phyloP scores from a whole-genome alignment of 495 filamentous ascomycete genomes.

The Neurospora discreta region DNA sequence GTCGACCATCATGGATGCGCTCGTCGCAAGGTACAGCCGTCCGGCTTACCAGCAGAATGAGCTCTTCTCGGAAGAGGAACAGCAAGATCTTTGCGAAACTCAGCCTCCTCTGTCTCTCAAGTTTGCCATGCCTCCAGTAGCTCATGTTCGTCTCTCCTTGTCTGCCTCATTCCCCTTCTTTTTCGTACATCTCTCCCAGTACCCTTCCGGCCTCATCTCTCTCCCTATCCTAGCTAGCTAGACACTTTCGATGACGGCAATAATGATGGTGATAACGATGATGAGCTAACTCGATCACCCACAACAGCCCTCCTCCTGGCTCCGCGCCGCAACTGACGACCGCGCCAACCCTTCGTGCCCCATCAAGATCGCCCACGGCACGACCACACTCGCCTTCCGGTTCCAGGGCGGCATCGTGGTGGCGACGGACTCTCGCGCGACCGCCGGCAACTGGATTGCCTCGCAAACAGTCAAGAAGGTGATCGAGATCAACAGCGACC shows the following conservation, averaged over 20 bases:
- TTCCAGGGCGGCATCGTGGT: constrained; percentile 98
- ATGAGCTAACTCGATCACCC: neutral
- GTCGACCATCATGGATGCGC: constrained; percentile 63
- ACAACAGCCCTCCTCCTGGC: constrained; percentile 69
- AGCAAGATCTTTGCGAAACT: constrained; percentile 57
- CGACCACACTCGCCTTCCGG: constrained; percentile 94
- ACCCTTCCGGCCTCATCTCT: neutral
- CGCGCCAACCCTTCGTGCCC: constrained; percentile 89
- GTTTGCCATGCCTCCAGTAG: constrained; percentile 89
- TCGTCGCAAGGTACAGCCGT: constrained; percentile 81
- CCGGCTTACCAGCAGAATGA: constrained; percentile 57
- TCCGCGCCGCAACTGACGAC: constrained; percentile 95
- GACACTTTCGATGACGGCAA: neutral
- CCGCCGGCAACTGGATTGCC: constrained; percentile 96
- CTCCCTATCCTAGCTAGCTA: neutral
- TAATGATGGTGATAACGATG: constrained; percentile 5
- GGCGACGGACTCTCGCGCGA: constrained; percentile 91
- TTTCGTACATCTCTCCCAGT: neutral
- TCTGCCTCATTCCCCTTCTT: neutral
- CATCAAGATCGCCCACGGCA: constrained; percentile 98
- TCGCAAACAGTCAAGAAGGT: constrained; percentile 99
- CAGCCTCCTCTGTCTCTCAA: constrained; percentile 66
- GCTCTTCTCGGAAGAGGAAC: constrained; percentile 59
- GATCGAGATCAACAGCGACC: constrained; percentile 81
- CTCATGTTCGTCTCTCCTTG: constrained; percentile 51